Evolutionary conservation across 768 basidiomycete genomes (phyloP).

Genomic region (Nidula microcarpa): DNA sequence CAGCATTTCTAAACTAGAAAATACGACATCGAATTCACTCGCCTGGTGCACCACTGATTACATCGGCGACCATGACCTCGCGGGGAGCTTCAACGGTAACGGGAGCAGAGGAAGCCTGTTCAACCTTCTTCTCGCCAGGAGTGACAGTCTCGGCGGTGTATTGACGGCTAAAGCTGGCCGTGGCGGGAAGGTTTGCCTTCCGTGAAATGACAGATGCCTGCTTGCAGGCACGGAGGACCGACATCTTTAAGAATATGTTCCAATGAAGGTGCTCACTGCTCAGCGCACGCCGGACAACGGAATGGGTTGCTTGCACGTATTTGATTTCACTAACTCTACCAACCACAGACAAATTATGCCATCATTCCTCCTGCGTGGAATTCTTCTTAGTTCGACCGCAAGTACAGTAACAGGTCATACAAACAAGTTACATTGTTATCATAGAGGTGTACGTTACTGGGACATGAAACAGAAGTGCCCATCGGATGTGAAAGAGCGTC

Average conservation of each 20-base stretch:
- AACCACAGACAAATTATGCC: too few species aligned
- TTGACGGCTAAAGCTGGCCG: background rate
- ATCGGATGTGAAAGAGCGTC: too few species aligned
- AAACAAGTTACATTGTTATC: too few species aligned
- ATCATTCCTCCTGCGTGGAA: too few species aligned
- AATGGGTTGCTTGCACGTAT: too few species aligned
- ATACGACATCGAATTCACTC: constrained; percentile 16
- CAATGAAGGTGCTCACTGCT: too few species aligned
- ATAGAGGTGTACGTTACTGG: too few species aligned
- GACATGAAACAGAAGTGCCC: too few species aligned
- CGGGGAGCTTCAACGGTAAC: constrained; percentile 32
- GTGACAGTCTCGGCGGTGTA: constrained; percentile 23
- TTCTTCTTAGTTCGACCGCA: too few species aligned
- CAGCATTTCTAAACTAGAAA: background rate
- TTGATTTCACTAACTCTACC: too few species aligned
- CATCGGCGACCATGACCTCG: constrained; percentile 75
- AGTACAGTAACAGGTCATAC: too few species aligned
- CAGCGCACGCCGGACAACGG: too few species aligned
- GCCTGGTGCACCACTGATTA: constrained; percentile 86
- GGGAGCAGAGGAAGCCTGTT: constrained; percentile 31
- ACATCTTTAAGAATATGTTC: background rate
- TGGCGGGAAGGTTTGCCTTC: background rate
- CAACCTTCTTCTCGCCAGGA: constrained; percentile 20
- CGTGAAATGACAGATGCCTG: constrained; percentile 1
- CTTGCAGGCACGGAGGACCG: constrained; percentile 5